Evolutionary conservation across 2,329 filamentous ascomycete genomes (phyloP).

Genomic region (Claviceps pazoutovae): DNA sequence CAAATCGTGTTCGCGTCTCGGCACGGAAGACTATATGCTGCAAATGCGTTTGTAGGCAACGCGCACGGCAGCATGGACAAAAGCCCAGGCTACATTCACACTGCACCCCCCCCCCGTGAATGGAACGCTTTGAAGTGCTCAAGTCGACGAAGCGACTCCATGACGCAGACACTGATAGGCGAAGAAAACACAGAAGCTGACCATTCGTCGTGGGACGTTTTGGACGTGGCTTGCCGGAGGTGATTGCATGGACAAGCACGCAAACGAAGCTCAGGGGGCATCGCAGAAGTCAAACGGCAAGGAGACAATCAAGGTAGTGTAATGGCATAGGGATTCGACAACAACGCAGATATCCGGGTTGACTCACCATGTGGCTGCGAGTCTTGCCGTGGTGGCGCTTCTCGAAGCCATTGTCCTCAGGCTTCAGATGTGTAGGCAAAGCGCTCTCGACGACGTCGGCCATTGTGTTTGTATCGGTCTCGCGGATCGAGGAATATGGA

Average conservation of each 20-base stretch:
- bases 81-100: not conserved
- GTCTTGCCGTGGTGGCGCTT: constrained; percentile 72
- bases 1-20: not conserved
- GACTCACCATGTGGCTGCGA: constrained; percentile 70
- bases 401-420: constrained; percentile 37
- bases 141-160: not conserved
- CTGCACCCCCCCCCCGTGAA: too few relatives aligned
- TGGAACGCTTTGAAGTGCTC: too few relatives aligned
- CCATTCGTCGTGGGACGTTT: not conserved
- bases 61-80: not conserved
- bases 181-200: not conserved
- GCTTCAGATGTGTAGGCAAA: constrained; percentile 74
- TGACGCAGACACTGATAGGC: not conserved
- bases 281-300: not conserved
- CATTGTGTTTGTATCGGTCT: constrained; percentile 35
- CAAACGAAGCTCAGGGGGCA: not conserved
- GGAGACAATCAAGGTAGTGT: not conserved
- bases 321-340: not conserved
- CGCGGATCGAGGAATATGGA: not conserved
- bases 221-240: not conserved
- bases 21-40: not conserved
- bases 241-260: not conserved
- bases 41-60: not conserved
- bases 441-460: constrained; percentile 58
- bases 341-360: not conserved